Conservation (phyloP, 176 grass and related monocot species). For the Pontederia paniculata region DNA sequence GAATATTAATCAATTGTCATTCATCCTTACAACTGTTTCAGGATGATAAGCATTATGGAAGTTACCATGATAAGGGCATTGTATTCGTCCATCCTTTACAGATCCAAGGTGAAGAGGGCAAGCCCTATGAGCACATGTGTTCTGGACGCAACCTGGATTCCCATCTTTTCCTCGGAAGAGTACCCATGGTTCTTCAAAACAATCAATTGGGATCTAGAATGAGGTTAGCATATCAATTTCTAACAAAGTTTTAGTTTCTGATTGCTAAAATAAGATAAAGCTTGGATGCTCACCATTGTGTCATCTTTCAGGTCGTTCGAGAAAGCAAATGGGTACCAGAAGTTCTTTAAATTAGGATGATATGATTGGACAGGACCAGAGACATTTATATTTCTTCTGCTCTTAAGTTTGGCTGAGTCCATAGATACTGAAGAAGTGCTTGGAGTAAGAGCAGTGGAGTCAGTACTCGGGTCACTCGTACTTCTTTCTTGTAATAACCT, state of each 20-base stretch:
- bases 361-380: slow-evolving; percentile 78
- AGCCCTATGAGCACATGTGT: slow-evolving; percentile 95
- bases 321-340: slow-evolving; percentile 96
- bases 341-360: slow-evolving; percentile 69
- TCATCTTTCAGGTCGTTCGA: slow-evolving; percentile 84
- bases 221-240: not conserved
- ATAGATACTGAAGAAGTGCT: slow-evolving; percentile 37
- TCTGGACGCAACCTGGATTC: slow-evolving; percentile 76
- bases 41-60: not conserved
- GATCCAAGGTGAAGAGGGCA: slow-evolving; percentile 97
- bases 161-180: slow-evolving; percentile 88
- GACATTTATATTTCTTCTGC: slow-evolving; percentile 38
- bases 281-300: slow-evolving; percentile 47
- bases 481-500: slow-evolving; percentile 36
- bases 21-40: no score
- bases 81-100: slow-evolving; percentile 85
- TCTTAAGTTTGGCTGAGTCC: slow-evolving; percentile 23
- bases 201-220: slow-evolving; percentile 85
- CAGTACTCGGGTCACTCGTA: slow-evolving; percentile 27
- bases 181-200: slow-evolving; percentile 93
- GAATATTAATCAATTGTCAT: no score
- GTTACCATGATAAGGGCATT: slow-evolving; percentile 96
- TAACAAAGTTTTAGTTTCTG: slow-evolving; percentile 11
- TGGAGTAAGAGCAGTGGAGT: slow-evolving; percentile 31
- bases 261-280: not conserved